Percentiles rank a stretch among this genome's conserved stretches.
These are phyloP conservation scores for Alternaria viburni DNA, from an alignment of 2,329 filamentous ascomycete genomes.

Conservation along the genomic window DNA sequence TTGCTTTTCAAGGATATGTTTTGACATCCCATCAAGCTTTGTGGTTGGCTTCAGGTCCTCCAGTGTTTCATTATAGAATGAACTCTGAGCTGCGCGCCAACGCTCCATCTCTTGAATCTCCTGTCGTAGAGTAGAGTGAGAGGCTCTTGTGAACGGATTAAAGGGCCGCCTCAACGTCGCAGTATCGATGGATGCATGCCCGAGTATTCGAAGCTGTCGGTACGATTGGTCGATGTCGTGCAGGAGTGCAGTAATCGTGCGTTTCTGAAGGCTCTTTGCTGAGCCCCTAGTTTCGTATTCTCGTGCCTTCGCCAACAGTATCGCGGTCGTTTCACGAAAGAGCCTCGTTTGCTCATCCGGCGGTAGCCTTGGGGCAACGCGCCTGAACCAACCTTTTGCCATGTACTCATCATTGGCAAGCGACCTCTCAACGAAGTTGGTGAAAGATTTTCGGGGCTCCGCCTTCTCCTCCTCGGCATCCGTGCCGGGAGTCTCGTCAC, in stretches of 20 bases:
- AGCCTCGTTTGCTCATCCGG: neutral
- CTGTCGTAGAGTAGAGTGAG: neutral
- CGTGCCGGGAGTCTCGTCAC: neutral
- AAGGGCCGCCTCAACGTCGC: neutral
- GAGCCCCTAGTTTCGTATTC: neutral
- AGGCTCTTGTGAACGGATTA: neutral
- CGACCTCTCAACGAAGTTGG: neutral
- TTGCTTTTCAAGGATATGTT: neutral
- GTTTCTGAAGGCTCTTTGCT: neutral
- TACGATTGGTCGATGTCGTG: neutral
- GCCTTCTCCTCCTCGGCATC: neutral
- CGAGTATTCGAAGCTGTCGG: neutral
- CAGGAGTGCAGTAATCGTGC: neutral
- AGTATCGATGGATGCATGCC: neutral
- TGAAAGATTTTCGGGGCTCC: neutral
- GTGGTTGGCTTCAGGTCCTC: neutral
- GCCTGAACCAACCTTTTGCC: neutral
- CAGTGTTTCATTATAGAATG: neutral
- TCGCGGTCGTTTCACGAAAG: neutral
- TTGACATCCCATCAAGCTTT: neutral
- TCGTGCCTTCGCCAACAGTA: neutral
- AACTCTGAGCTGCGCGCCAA: neutral
- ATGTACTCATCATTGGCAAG: neutral
- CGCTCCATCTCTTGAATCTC: neutral
- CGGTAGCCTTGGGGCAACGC: neutral